phyloP scores from a whole-genome alignment of 192 early-diverging fungal species.

The Coemansia sp. region DNA sequence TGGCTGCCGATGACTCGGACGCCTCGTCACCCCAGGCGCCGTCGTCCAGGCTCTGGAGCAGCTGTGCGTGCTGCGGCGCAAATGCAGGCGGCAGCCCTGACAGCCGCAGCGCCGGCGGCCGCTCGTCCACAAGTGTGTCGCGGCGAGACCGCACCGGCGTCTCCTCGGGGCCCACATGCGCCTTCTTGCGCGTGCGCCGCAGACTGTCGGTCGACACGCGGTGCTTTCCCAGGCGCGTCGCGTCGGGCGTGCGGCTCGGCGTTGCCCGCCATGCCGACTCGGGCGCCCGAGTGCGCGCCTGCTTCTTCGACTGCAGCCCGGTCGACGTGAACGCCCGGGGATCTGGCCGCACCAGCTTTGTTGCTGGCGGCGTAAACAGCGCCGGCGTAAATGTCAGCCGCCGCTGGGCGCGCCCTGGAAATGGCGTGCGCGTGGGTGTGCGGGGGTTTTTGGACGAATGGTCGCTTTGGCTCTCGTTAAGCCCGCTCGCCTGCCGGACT shows the following conservation, averaged over 20 bases:
- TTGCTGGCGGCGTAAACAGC: constrained; percentile 54
- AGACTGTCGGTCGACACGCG: constrained; percentile 49
- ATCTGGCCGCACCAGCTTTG: constrained; percentile 55
- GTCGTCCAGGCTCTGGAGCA: constrained; percentile 27
- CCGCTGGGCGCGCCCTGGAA: constrained; percentile 20
- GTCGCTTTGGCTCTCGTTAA: neutral
- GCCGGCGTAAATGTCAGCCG: constrained; percentile 42
- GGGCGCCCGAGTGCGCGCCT: constrained; percentile 37
- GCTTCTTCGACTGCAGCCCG: constrained; percentile 51
- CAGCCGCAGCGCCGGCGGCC: constrained; percentile 21
- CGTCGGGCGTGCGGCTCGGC: neutral
- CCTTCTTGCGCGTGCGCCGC: constrained; percentile 45
- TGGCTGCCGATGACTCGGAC: constrained; percentile 40
- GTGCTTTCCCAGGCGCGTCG: constrained; percentile 46
- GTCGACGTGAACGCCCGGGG: constrained; percentile 52
- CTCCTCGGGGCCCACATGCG: constrained; percentile 36
- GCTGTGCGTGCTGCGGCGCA: constrained; percentile 39
- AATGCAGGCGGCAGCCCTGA: constrained; percentile 29
- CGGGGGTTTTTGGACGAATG: neutral
- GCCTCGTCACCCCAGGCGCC: constrained; percentile 34
- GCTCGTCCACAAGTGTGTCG: constrained; percentile 53
- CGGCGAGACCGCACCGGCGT: constrained; percentile 46
- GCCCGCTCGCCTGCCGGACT: neutral
- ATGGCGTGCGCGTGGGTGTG: constrained; percentile 27
- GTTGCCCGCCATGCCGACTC: constrained; percentile 52